Conservation (phyloP, 2,329 filamentous ascomycete species). For the Fusarium luffae region DNA sequence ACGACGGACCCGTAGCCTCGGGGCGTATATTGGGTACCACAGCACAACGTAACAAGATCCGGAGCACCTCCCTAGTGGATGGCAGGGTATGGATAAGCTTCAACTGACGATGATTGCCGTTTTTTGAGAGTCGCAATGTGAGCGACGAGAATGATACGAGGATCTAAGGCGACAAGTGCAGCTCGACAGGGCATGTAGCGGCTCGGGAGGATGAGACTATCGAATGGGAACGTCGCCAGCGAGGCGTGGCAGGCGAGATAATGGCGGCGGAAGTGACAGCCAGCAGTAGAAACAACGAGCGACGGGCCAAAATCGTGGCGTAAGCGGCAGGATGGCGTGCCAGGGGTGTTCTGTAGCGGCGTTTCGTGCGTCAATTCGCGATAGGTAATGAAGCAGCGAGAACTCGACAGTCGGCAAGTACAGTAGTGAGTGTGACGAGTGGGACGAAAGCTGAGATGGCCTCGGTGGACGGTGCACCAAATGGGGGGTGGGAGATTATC, state of each 20-base stretch:
- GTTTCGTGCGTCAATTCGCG: conserved; percentile 38
- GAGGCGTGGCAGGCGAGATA: conserved; percentile 31
- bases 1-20: conserved; percentile 50
- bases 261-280: conserved; percentile 35
- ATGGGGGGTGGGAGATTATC: conserved; percentile 40
- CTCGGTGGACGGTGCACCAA: conserved; percentile 42
- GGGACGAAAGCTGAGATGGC: conserved; percentile 49
- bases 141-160: conserved; percentile 17
- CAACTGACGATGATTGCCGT: conserved; percentile 35
- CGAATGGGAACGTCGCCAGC: conserved; percentile 37
- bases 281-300: conserved; percentile 40
- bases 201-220: conserved; percentile 28
- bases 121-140: conserved; percentile 35
- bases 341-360: conserved; percentile 38
- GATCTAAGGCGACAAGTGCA: conserved; percentile 17
- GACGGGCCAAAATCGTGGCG: conserved; percentile 43
- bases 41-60: conserved; percentile 40
- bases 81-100: conserved; percentile 34
- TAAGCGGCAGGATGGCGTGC: conserved; percentile 42
- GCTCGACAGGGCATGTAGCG: conserved; percentile 44
- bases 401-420: conserved; percentile 35
- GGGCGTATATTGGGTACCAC: conserved; percentile 46
- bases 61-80: conserved; percentile 40
- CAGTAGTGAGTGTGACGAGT: conserved; percentile 42
- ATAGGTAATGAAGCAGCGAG: conserved; percentile 38